Percentiles rank a stretch among this genome's conserved stretches.
phyloP scores from a whole-genome alignment of 352 stramenopile species.

The Phytophthora sp. region DNA sequence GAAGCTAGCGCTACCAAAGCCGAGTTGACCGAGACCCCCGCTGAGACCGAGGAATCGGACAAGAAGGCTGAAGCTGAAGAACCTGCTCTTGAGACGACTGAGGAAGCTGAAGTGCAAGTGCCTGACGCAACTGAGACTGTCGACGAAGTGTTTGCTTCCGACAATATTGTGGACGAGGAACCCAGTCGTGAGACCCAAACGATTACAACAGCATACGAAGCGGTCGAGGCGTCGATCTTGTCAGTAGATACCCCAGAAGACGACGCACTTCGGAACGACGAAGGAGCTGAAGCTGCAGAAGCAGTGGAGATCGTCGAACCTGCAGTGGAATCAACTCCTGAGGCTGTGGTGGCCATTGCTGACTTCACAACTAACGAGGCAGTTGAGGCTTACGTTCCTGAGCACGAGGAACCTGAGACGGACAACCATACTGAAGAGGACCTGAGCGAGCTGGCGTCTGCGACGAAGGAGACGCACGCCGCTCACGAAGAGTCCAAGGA shows the following conservation, averaged over 20 bases:
- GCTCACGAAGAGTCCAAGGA: conserved; percentile 19
- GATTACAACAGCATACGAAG: conserved; percentile 13
- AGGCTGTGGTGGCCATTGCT: conserved; percentile 19
- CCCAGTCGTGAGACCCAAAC: conserved; percentile 9
- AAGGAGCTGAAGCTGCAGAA: background rate
- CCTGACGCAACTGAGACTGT: background rate
- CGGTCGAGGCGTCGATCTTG: conserved; percentile 9
- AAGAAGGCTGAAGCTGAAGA: conserved; percentile 4
- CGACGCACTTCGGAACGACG: background rate
- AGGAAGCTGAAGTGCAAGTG: background rate
- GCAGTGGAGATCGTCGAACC: background rate
- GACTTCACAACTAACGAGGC: conserved; percentile 32
- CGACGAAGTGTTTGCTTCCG: background rate
- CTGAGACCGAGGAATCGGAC: background rate
- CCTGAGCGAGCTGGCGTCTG: conserved; percentile 10
- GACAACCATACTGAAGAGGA: conserved; percentile 22
- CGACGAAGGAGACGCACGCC: conserved; percentile 18
- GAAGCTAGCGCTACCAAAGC: background rate
- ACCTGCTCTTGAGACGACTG: background rate
- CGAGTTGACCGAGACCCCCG: conserved; percentile 2
- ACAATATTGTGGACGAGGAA: too few species aligned
- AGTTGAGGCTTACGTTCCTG: conserved; percentile 2
- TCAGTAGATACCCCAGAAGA: background rate
- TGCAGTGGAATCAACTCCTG: too few species aligned
- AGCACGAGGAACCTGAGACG: background rate